Base-by-base conservation (phyloP, 106 monocot genomes). In the Dactylorhiza incarnata region DNA sequence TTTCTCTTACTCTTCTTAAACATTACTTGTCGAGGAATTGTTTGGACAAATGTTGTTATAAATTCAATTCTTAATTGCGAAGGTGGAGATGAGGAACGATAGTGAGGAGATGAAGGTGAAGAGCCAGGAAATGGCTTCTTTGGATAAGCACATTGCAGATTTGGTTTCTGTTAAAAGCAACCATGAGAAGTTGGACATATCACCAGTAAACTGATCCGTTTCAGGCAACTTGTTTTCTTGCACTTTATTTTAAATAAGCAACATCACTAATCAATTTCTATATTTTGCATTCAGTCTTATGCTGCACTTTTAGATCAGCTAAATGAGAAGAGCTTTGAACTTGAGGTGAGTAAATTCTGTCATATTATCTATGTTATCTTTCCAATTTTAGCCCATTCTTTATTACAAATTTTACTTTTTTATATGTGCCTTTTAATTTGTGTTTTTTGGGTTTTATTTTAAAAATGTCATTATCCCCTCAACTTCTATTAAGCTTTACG, bases 11-110 rank as follows among this genome's bases (percentile, higher is more conserved):
- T 37, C 37, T 0, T 37, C 37, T 37, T 37, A 37, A 37, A 37
- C 37, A 37, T 37, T 24, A 14, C 59, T 71, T 17, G 19, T 16
- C 2, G 49, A 69, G 5, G 50, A 63, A 62, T 16, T 75, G 25
- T 52, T 45, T 50, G 19, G 4, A 19, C 1, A 51, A 20, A 3
- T 26, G 48, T 23, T 0, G 15, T 65, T 15, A 48, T 29, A 62
- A 10, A 19, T 67, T 3, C 68, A 14, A 49, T 69, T 58, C 24
- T 80, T 78, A 17, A 45, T 71, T 53, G 43, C 83, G 77, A 74
- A 93, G 96, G 68, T 93, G 78, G 96, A 96, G 67, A 93, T 93
- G 49, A 85, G 72, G 66, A 91, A 82, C 76, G 80, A 91, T 51
- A 89, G 65, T 61, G 78, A 89, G 23, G 96, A 93, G 80, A 93